These are phyloP conservation scores for Candida freyschussii DNA, from an alignment of 1,139 yeast species.

Conservation along the genomic window DNA sequence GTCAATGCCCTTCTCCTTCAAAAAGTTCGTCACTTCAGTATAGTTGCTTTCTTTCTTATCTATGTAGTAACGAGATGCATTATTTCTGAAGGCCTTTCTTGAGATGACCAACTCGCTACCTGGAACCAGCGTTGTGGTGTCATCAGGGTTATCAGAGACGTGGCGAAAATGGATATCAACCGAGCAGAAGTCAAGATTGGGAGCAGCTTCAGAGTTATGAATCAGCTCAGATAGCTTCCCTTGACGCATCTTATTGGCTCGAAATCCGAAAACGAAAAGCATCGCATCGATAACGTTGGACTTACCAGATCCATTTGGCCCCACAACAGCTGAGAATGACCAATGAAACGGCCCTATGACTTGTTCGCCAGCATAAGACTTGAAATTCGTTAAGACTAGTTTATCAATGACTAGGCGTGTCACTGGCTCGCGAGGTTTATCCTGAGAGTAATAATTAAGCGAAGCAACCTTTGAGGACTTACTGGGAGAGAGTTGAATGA, in stretches of 20 bases:
- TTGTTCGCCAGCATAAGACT: constrained; percentile 95
- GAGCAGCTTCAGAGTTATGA: constrained; percentile 75
- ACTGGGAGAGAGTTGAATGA: constrained; percentile 36
- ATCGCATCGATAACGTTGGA: constrained; percentile 96
- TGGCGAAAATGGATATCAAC: constrained; percentile 91
- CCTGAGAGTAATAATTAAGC: constrained; percentile 27
- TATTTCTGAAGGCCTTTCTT: constrained; percentile 73
- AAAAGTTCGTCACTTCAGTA: constrained; percentile 70
- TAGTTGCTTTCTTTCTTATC: constrained; percentile 68
- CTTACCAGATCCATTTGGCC: constrained; percentile 98
- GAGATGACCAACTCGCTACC: constrained; percentile 64
- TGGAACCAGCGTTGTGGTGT: constrained; percentile 40
- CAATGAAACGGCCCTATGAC: constrained; percentile 91
- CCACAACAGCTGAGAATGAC: constrained; percentile 96
- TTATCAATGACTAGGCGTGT: constrained; percentile 72
- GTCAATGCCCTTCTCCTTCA: constrained; percentile 86
- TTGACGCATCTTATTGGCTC: constrained; percentile 97
- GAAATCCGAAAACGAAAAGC: constrained; percentile 93
- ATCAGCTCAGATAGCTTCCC: constrained; percentile 86
- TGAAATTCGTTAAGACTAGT: constrained; percentile 77
- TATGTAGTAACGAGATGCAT: constrained; percentile 73
- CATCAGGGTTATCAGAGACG: constrained; percentile 57
- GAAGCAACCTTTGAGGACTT: constrained; percentile 27
- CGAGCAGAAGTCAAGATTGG: constrained; percentile 67
- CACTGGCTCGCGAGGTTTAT: constrained; percentile 26